These are phyloP conservation scores for Artemisia annua DNA, from an alignment of 129 eudicot species.

Conservation along the genomic window DNA sequence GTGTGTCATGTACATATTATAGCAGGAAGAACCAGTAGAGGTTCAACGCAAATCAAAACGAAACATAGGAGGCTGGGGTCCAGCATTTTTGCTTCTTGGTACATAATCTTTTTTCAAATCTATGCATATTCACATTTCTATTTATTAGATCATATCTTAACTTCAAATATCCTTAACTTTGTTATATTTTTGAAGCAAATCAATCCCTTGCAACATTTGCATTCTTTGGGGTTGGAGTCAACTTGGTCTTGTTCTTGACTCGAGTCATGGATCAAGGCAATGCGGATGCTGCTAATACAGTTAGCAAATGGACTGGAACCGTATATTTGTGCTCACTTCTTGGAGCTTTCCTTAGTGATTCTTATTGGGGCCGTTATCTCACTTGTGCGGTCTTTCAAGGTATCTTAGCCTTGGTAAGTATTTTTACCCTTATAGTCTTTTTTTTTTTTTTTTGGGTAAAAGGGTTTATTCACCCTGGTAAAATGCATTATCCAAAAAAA, in stretches of 20 bases:
- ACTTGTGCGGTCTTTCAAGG: conserved; percentile 82
- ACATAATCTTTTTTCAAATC: not conserved
- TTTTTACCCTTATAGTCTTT: not conserved
- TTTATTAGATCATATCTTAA: not conserved
- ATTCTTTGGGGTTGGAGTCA: conserved; percentile 91
- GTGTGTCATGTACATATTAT: not conserved
- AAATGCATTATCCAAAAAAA: too few species aligned
- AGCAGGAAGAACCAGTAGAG: conserved; percentile 23
- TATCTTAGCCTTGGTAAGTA: conserved; percentile 58
- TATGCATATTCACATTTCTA: not conserved
- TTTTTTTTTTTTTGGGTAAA: too few species aligned
- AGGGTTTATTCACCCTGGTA: too few species aligned
- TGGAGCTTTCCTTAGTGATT: conserved; percentile 89
- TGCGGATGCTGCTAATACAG: conserved; percentile 84
- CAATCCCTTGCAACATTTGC: conserved; percentile 91
- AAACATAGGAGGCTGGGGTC: conserved; percentile 57
- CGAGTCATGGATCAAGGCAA: conserved; percentile 78
- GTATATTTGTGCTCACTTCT: conserved; percentile 81
- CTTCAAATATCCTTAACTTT: not conserved
- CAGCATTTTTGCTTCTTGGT: conserved; percentile 71
- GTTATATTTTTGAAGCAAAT: conserved; percentile 46
- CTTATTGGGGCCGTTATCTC: conserved; percentile 87
- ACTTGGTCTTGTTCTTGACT: conserved; percentile 83
- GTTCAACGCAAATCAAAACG: conserved; percentile 26
- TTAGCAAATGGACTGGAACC: conserved; percentile 93